Evolutionary conservation across 2,329 filamentous ascomycete genomes (phyloP).

Genomic region (Cladosporium colombiae): DNA sequence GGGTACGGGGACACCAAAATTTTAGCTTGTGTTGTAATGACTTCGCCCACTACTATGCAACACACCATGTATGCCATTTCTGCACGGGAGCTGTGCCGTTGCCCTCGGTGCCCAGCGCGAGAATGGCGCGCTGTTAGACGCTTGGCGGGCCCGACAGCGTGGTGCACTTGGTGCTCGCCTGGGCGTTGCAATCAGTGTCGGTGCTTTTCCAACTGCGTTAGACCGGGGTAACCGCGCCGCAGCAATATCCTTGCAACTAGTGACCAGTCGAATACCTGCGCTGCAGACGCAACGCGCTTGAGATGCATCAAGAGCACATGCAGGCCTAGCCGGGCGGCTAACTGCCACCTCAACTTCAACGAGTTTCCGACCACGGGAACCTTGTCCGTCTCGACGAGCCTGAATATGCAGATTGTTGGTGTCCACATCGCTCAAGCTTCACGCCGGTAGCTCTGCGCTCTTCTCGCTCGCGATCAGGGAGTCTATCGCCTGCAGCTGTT

Average conservation of each 20-base stretch:
- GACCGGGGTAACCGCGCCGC: constrained; percentile 17
- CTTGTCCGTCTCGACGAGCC: constrained; percentile 1
- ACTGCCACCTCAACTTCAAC: constrained; percentile 9
- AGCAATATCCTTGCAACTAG: constrained; percentile 1
- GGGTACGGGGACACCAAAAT: neutral
- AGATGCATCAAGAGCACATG: constrained; percentile 14
- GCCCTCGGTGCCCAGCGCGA: neutral
- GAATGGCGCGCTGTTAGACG: constrained; percentile 5
- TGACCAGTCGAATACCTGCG: constrained; percentile 3
- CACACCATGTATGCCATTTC: neutral
- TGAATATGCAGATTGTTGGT: constrained; percentile 1
- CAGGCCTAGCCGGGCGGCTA: constrained; percentile 15
- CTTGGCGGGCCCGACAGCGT: constrained; percentile 14
- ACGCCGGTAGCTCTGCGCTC: neutral
- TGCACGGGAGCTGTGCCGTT: constrained; percentile 16
- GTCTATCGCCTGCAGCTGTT: constrained; percentile 12
- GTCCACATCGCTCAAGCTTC: constrained; percentile 4
- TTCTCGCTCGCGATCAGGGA: constrained; percentile 11
- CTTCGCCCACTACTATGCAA: constrained; percentile 3
- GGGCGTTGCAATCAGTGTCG: constrained; percentile 11
- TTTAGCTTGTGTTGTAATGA: neutral
- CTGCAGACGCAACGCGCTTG: constrained; percentile 10
- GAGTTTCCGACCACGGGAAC: neutral
- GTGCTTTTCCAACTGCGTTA: constrained; percentile 13
- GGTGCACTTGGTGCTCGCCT: neutral